These are phyloP conservation scores for Myochromella boudieri DNA, from an alignment of 768 basidiomycete species.

Conservation along the genomic window DNA sequence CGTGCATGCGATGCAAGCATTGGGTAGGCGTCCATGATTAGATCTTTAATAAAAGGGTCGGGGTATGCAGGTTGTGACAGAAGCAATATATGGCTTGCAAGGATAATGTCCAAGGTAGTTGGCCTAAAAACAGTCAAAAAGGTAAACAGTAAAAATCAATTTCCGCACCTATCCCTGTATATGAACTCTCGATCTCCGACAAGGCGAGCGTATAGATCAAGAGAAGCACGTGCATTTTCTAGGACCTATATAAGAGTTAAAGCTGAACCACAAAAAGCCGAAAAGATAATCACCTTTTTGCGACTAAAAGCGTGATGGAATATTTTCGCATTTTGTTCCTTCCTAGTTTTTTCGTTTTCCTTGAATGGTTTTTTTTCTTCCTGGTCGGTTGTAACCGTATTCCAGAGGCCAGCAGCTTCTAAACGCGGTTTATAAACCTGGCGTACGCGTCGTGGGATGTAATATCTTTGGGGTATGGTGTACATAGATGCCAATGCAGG, in stretches of 20 bases:
- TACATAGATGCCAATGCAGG: conserved; percentile 56
- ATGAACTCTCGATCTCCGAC: conserved; percentile 52
- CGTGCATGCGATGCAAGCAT: conserved; percentile 58
- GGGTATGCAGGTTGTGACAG: conserved; percentile 60
- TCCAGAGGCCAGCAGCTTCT: conserved; percentile 67
- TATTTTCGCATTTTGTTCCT: conserved; percentile 29
- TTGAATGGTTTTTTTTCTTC: conserved; percentile 44
- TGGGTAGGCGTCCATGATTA: conserved; percentile 57
- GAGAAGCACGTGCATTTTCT: conserved; percentile 53
- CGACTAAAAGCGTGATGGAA: conserved; percentile 60
- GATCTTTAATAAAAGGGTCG: conserved; percentile 53
- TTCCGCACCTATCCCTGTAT: conserved; percentile 48
- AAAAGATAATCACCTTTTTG: conserved; percentile 51
- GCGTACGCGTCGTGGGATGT: conserved; percentile 65
- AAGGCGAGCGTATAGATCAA: conserved; percentile 60
- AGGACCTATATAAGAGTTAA: conserved; percentile 40
- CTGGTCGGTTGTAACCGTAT: conserved; percentile 38
- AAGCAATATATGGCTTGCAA: conserved; percentile 70
- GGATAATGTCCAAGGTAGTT: conserved; percentile 60
- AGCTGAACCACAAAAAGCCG: not conserved
- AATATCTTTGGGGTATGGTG: conserved; percentile 71
- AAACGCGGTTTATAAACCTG: conserved; percentile 55
- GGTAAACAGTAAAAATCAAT: not conserved
- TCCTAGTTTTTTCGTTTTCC: conserved; percentile 28
- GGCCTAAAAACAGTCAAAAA: conserved; percentile 37